Base-by-base conservation (phyloP, 1,139 yeast genomes). In the Blastobotrys niveus region DNA sequence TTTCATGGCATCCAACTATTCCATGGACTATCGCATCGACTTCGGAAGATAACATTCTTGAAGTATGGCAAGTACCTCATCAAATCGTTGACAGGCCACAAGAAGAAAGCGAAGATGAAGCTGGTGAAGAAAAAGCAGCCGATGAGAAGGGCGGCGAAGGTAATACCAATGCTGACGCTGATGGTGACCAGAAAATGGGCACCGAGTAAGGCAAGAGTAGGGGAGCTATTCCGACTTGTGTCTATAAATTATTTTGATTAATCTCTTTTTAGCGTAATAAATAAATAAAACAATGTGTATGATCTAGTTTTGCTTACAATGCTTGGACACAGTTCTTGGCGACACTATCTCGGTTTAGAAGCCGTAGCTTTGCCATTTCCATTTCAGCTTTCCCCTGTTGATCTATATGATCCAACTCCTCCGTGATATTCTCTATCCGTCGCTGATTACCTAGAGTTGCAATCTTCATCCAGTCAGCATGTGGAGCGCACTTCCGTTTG, bases 1-100 rank as follows among this genome's bases (percentile, higher is more conserved):
- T 89, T 38, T 77, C 81, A 38, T 91, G 98, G 98, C 85, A 88
- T 48, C 77, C 80, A 1, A 80, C 79, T 52, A 82, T 82, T 51
- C 80, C 82, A 9, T 81, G 89, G 84, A 73, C 86, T 65, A 56
- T 89, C 37, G 83, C 91, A 2, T 81, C 93, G 57, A 94, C 87
- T 1, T 80, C 93, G 0, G 94, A 87, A 60, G 98, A 91, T 60
- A 91, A 91, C 61, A 78, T 95, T 3, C 67, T 88, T 26, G 97
- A 91, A 54, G 69, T 89, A 1, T 91, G 96, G 96, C 78, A 74
- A 57, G 65, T 65, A 5, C 60, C 68, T 12, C 77, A 71, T 26
- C 55, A 61, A 24, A 56, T 62, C 36, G 77, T 70, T 17, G 71
- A 66, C 6, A 71, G 24, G n/a, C 21, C 8, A 10, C 37, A 19